These are phyloP conservation scores for Apiospora saccharicola DNA, from an alignment of 2,329 filamentous ascomycete species.

Conservation along the genomic window DNA sequence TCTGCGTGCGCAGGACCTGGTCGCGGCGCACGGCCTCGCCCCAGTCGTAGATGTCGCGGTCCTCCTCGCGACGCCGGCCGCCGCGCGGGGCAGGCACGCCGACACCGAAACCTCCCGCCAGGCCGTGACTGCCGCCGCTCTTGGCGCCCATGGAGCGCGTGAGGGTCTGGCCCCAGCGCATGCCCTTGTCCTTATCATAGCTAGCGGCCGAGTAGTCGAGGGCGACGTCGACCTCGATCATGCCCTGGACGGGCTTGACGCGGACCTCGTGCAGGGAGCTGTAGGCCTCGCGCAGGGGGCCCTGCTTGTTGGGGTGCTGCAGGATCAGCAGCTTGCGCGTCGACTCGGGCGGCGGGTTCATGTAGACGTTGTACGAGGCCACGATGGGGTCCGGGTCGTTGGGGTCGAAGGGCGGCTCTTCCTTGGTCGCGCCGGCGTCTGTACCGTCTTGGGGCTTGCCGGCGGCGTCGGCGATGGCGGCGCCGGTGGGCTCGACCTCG, in stretches of 20 bases:
- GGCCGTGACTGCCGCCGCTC: slow-evolving; percentile 71
- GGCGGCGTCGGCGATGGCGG: slow-evolving; percentile 1
- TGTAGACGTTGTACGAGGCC: slow-evolving; percentile 82
- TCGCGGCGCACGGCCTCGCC: slow-evolving; percentile 72
- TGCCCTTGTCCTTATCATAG: slow-evolving; percentile 85
- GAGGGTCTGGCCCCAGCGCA: slow-evolving; percentile 83
- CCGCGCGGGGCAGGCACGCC: slow-evolving; percentile 52
- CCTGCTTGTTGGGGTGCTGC: slow-evolving; percentile 83
- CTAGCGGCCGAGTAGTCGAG: slow-evolving; percentile 71
- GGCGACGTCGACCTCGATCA: slow-evolving; percentile 92
- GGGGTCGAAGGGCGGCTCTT: slow-evolving; percentile 20
- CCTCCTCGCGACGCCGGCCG: slow-evolving; percentile 45
- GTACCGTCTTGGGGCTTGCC: not conserved
- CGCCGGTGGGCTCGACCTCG: slow-evolving; percentile 14
- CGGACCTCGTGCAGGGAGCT: slow-evolving; percentile 77
- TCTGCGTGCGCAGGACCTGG: slow-evolving; percentile 80
- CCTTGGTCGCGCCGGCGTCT: not conserved
- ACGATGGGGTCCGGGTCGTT: slow-evolving; percentile 72
- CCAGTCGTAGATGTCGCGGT: slow-evolving; percentile 63
- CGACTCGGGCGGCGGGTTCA: slow-evolving; percentile 74
- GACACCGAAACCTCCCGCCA: slow-evolving; percentile 77
- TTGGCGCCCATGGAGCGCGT: slow-evolving; percentile 65
- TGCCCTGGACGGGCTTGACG: slow-evolving; percentile 81
- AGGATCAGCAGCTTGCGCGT: slow-evolving; percentile 78
- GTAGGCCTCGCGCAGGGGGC: slow-evolving; percentile 60